Percentiles rank a stretch among this genome's conserved stretches.
Evolutionary conservation across 1,284 basidiomycete species (phyloP).

Genomic region (Xerocomus nothofagi): DNA sequence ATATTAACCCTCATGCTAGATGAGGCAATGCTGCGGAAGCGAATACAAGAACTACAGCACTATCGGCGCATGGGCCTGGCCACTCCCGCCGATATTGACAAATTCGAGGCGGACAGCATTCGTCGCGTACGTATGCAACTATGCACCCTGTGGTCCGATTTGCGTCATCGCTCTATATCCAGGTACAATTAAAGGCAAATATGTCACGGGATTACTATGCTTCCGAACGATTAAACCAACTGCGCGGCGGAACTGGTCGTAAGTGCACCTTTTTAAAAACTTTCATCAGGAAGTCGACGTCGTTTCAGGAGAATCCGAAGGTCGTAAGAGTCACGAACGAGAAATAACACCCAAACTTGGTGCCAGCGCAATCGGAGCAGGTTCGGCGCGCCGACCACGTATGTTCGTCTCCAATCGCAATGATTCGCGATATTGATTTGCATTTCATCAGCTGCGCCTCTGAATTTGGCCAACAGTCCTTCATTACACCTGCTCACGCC

Average conservation of each 20-base stretch:
- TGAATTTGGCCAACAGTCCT: constrained; percentile 85
- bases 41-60: constrained; percentile 86
- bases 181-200: constrained; percentile 61
- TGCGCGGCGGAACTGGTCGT: constrained; percentile 49
- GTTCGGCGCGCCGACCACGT: constrained; percentile 52
- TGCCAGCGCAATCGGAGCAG: constrained; percentile 35
- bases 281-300: not conserved
- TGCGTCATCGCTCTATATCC: not conserved
- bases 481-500: constrained; percentile 84
- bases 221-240: constrained; percentile 49
- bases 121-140: constrained; percentile 58
- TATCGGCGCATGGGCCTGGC: constrained; percentile 84
- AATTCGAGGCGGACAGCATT: constrained; percentile 74
- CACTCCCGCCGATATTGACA: constrained; percentile 83
- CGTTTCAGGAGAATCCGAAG: constrained; percentile 46
- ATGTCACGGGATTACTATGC: constrained; percentile 56
- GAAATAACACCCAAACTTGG: constrained; percentile 55
- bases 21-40: constrained; percentile 80
- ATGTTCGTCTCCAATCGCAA: constrained; percentile 16
- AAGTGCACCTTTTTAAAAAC: constrained; percentile 35
- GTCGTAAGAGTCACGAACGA: constrained; percentile 57
- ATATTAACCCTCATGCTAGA: constrained; percentile 46
- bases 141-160: not conserved
- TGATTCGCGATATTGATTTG: not conserved
- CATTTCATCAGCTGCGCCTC: constrained; percentile 57